Conservation (phyloP, 306 rosid genomes). For the Elaeagnus macrophylla region DNA sequence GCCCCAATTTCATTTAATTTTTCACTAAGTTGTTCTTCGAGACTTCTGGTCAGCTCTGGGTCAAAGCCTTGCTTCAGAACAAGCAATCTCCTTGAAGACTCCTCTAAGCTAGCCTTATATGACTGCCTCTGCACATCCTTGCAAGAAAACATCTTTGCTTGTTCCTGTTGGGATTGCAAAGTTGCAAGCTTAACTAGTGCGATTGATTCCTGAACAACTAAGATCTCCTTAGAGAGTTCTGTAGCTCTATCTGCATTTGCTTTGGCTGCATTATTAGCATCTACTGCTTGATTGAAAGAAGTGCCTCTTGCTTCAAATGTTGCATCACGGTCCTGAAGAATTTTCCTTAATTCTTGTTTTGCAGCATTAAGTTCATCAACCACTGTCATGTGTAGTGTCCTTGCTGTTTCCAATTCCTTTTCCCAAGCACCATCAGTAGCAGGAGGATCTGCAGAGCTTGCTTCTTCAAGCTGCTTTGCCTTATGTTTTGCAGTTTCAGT, state of each 20-base stretch:
- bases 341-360: slow-evolving; percentile 61
- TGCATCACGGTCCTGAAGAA: slow-evolving; percentile 67
- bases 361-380: slow-evolving; percentile 74
- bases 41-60: slow-evolving; percentile 55
- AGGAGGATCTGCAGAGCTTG: slow-evolving; percentile 30
- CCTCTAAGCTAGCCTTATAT: slow-evolving; percentile 57
- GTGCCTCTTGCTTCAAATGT: slow-evolving; percentile 46
- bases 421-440: slow-evolving; percentile 49
- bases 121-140: slow-evolving; percentile 67
- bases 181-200: slow-evolving; percentile 67
- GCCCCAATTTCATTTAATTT: slow-evolving; percentile 49
- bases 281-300: slow-evolving; percentile 52
- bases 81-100: slow-evolving; percentile 47
- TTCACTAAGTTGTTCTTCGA: slow-evolving; percentile 58
- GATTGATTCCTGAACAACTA: slow-evolving; percentile 58
- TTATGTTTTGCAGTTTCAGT: slow-evolving; percentile 55
- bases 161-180: slow-evolving; percentile 57
- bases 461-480: slow-evolving; percentile 55
- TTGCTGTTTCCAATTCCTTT: slow-evolving; percentile 62
- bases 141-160: slow-evolving; percentile 47
- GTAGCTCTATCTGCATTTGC: slow-evolving; percentile 45
- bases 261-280: slow-evolving; percentile 54
- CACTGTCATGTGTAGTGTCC: slow-evolving; percentile 43
- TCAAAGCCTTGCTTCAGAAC: slow-evolving; percentile 44
- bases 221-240: slow-evolving; percentile 74